Percentiles rank a stretch among this genome's conserved stretches.
phyloP scores from a whole-genome alignment of 2,329 filamentous ascomycete species.

The Didymella keratinophila region DNA sequence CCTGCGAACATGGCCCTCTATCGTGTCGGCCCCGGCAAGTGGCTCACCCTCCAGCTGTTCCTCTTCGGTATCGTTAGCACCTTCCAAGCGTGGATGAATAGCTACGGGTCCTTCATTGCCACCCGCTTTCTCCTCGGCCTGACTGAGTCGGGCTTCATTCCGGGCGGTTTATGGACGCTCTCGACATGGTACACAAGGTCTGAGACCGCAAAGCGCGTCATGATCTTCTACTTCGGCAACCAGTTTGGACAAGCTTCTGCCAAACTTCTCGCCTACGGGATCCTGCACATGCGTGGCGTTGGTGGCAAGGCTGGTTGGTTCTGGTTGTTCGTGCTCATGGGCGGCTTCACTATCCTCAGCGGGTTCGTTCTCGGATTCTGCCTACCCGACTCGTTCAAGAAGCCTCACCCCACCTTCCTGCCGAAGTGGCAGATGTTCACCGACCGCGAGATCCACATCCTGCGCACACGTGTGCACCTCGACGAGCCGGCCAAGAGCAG shows the following conservation, averaged over 20 bases:
- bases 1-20: slow-evolving; percentile 28
- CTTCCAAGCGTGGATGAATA: background rate
- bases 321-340: background rate
- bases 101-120: background rate
- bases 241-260: background rate
- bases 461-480: background rate
- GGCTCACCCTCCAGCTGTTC: background rate
- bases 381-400: background rate
- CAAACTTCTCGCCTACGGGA: background rate
- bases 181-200: background rate
- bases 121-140: background rate
- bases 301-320: background rate
- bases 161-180: background rate
- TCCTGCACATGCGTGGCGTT: background rate
- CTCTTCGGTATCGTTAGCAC: background rate
- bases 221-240: background rate
- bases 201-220: background rate
- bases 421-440: background rate
- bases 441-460: background rate
- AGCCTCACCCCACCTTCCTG: background rate
- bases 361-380: background rate
- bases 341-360: background rate
- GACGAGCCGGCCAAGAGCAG: background rate
- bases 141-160: background rate
- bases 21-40: background rate